Conservation (phyloP, 192 early-diverging fungal species). For the Gonapodya sp. region DNA sequence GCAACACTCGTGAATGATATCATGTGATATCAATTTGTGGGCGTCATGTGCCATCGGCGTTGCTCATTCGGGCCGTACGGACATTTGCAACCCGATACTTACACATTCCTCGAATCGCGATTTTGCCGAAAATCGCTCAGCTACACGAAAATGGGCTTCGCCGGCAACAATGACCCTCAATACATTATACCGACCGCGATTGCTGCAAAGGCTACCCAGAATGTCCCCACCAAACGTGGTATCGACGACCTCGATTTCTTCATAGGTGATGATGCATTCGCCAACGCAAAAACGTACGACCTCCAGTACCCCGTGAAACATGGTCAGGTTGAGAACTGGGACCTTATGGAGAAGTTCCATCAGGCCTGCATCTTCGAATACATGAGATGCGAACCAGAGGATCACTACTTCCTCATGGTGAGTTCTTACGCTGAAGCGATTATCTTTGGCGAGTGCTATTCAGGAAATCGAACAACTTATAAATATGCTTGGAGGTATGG, state of each 20-base stretch:
- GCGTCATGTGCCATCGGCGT: no score
- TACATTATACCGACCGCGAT: conserved; percentile 95
- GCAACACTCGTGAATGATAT: no score
- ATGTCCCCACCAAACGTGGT: conserved; percentile 87
- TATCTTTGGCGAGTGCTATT: conserved; percentile 9
- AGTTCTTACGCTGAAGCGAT: conserved; percentile 14
- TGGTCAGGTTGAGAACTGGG: conserved; percentile 98
- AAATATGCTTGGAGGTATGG: no score
- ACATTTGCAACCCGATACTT: no score
- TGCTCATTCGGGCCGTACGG: no score
- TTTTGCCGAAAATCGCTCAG: conserved; percentile 22
- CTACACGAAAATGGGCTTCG: conserved; percentile 96
- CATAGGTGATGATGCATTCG: conserved; percentile 90
- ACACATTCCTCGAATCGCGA: not conserved
- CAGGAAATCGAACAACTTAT: no score
- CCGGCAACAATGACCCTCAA: conserved; percentile 87
- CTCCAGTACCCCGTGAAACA: conserved; percentile 90
- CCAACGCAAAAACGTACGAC: conserved; percentile 80
- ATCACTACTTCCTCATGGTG: conserved; percentile 90
- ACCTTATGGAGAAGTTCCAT: conserved; percentile 99
- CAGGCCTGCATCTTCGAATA: conserved; percentile 98
- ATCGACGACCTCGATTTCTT: conserved; percentile 96
- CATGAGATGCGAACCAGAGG: conserved; percentile 95
- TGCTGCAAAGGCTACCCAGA: conserved; percentile 53
- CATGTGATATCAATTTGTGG: no score